Conservation (phyloP, 495 filamentous ascomycete species). For the Neurospora sp. region DNA sequence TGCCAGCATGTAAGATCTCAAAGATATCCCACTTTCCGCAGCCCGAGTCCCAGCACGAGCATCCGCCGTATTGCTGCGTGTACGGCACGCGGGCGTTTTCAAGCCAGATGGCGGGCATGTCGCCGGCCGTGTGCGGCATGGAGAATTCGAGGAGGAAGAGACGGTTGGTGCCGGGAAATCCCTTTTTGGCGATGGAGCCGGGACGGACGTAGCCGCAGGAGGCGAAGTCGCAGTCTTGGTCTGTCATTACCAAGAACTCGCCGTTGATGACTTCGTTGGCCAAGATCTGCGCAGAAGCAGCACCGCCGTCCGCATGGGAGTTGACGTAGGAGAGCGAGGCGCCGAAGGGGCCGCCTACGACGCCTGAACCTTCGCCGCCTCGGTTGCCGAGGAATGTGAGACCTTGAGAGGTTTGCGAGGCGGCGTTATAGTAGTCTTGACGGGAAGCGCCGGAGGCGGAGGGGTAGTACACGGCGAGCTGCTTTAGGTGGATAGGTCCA, state of each 20-base stretch:
- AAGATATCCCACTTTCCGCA: conserved; percentile 68
- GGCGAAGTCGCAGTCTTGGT: background rate
- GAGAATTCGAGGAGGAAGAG: conserved; percentile 57
- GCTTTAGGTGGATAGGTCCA: conserved; percentile 52
- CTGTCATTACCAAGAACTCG: background rate
- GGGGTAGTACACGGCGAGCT: conserved; percentile 54
- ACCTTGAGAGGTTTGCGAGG: conserved; percentile 36
- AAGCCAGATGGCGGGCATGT: conserved; percentile 61
- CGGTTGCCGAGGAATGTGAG: conserved; percentile 57
- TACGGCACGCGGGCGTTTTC: conserved; percentile 60
- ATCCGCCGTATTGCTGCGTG: conserved; percentile 53
- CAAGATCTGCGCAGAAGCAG: background rate
- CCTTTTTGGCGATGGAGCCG: conserved; percentile 21
- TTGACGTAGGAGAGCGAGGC: too few species aligned
- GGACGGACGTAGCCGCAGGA: background rate
- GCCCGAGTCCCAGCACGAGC: conserved; percentile 54
- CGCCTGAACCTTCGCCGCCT: conserved; percentile 32
- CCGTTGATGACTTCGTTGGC: background rate
- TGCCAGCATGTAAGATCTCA: conserved; percentile 48
- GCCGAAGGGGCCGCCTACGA: background rate
- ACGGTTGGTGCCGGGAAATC: conserved; percentile 52
- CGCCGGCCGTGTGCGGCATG: conserved; percentile 43
- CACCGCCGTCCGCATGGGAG: conserved; percentile 29
- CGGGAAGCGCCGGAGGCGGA: conserved; percentile 18
- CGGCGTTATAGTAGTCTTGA: conserved; percentile 48